Evolutionary conservation across 2,329 filamentous ascomycete genomes (phyloP).

Genomic region (Aureobasidium melanogenum): DNA sequence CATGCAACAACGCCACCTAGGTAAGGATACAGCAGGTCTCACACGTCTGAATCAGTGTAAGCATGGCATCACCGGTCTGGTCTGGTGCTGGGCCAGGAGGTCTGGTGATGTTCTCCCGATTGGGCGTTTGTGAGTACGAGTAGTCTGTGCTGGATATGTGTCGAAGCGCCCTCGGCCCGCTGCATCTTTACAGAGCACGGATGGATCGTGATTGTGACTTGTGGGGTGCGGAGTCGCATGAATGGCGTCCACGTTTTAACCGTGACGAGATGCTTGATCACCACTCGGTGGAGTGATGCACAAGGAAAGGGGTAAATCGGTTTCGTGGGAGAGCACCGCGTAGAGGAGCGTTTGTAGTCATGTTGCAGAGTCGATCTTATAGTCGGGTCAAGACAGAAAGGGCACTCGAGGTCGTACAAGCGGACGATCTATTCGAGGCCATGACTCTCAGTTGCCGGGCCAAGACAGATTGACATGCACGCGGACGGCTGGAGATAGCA

Average conservation of each 20-base stretch:
- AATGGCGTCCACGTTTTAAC: not conserved
- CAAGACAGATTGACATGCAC: conserved; percentile 5
- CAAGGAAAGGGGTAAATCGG: not conserved
- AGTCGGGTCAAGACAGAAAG: not conserved
- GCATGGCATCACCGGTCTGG: not conserved
- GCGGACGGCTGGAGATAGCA: not conserved
- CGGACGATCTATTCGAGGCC: not conserved
- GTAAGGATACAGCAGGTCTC: not conserved
- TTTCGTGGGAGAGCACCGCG: not conserved
- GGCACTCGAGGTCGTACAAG: not conserved
- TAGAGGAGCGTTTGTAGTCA: not conserved
- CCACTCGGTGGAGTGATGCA: not conserved
- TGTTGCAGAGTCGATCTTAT: not conserved
- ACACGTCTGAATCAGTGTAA: not conserved
- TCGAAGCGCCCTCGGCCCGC: conserved; percentile 6
- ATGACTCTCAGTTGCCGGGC: conserved; percentile 1
- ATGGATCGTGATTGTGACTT: conserved; percentile 4
- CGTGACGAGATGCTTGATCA: not conserved
- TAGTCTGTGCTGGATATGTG: conserved; percentile 2
- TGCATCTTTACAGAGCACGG: conserved; percentile 3
- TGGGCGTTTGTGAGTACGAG: not conserved
- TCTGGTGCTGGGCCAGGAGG: not conserved
- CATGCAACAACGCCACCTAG: not conserved
- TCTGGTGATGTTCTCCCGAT: conserved; percentile 3
- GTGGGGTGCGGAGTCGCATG: conserved; percentile 8